These are phyloP conservation scores for Gaertneriomyces semiglobifer DNA, from an alignment of 192 early-diverging fungal genomes.

Conservation along the genomic window DNA sequence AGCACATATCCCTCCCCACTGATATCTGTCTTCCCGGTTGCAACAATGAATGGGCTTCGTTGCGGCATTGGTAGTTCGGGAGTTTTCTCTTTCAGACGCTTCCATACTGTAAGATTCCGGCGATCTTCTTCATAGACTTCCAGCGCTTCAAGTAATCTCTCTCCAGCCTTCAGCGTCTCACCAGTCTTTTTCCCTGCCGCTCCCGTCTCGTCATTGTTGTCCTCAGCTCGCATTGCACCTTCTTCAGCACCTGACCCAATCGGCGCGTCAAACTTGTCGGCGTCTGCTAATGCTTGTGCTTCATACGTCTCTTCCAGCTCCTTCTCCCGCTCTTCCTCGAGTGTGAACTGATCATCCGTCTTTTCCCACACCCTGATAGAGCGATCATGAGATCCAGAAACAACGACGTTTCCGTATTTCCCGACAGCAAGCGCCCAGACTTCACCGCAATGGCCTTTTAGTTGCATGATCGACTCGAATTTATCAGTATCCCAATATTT, in stretches of 20 bases:
- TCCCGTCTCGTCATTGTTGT: constrained; percentile 32
- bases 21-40: constrained; percentile 58
- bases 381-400: constrained; percentile 87
- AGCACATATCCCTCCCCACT: constrained; percentile 79
- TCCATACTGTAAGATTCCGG: constrained; percentile 30
- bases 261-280: constrained; percentile 29
- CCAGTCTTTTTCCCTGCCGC: constrained; percentile 81
- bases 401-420: constrained; percentile 83
- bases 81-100: constrained; percentile 6
- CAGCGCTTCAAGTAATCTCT: constrained; percentile 88
- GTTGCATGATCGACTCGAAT: constrained; percentile 91
- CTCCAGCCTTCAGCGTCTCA: constrained; percentile 95
- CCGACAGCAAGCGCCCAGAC: constrained; percentile 90
- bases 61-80: constrained; percentile 29
- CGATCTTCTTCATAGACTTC: constrained; percentile 84
- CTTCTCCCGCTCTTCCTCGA: constrained; percentile 94
- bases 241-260: constrained; percentile 47
- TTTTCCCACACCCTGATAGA: constrained; percentile 94
- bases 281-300: constrained; percentile 51
- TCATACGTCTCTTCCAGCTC: constrained; percentile 91
- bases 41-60: constrained; percentile 61
- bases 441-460: constrained; percentile 90
- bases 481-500: constrained; percentile 98
- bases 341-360: constrained; percentile 92
- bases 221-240: constrained; percentile 14